A percentile compares a stretch with the other conserved stretches of the same genome.
Evolutionary conservation across 768 basidiomycete genomes (phyloP).

Genomic region (Agrocybe chaxingu): DNA sequence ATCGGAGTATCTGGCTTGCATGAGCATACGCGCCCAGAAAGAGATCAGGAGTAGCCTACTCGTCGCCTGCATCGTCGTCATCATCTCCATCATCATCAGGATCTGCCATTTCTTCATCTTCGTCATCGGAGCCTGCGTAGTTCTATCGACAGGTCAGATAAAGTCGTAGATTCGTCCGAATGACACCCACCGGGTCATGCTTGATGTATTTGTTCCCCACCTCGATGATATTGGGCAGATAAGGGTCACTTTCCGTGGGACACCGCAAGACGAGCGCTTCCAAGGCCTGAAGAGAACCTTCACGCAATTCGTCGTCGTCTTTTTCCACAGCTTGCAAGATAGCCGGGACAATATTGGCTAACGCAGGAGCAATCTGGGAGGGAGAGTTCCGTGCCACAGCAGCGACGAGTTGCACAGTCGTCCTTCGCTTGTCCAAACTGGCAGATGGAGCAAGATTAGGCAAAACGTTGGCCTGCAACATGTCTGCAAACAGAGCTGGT

Average conservation of each 20-base stretch:
- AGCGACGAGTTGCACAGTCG: constrained; percentile 75
- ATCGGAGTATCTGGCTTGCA: constrained; percentile 75
- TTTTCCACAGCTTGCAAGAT: constrained; percentile 65
- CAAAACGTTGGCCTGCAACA: constrained; percentile 57
- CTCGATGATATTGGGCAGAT: constrained; percentile 64
- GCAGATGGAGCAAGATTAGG: constrained; percentile 54
- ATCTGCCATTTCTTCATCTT: constrained; percentile 58
- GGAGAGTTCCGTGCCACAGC: constrained; percentile 78
- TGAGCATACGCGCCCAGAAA: constrained; percentile 5
- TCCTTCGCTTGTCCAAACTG: constrained; percentile 67
- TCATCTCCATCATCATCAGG: constrained; percentile 81
- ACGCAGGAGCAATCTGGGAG: constrained; percentile 55
- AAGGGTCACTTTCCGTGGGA: constrained; percentile 77
- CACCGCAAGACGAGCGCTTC: constrained; percentile 84
- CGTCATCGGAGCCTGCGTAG: constrained; percentile 47
- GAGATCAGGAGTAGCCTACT: constrained; percentile 40
- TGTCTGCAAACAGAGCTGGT: constrained; percentile 54
- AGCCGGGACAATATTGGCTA: constrained; percentile 65
- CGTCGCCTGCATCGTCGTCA: constrained; percentile 78
- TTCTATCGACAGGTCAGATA: constrained; percentile 31
- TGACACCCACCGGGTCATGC: constrained; percentile 78
- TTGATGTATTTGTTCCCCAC: constrained; percentile 79
- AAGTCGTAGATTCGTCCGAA: neutral
- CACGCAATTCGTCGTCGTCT: constrained; percentile 82
- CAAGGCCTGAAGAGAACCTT: constrained; percentile 82